phyloP scores from a whole-genome alignment of 441 rosid genomes.

The Syzygium syzygioides region DNA sequence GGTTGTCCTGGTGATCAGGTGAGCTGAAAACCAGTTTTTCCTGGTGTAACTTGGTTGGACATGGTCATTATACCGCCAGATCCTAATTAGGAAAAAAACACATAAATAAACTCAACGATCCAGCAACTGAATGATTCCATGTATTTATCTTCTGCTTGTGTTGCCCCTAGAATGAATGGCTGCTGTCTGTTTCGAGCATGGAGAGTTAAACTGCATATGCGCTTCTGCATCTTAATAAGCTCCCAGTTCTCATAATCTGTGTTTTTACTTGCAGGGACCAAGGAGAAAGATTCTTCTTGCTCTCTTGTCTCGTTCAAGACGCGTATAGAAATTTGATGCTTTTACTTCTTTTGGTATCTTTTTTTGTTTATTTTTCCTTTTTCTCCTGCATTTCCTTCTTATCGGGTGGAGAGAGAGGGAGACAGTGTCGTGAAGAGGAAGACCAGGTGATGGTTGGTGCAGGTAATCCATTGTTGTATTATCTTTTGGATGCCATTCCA shows the following conservation, averaged over 20 bases:
- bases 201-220: not conserved
- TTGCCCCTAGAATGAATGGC: not conserved
- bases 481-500: not conserved
- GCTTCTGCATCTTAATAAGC: not conserved
- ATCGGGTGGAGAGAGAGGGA: not conserved
- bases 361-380: not conserved
- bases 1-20: not conserved
- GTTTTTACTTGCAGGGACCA: not conserved
- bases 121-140: not conserved
- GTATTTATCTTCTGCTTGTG: not conserved
- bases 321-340: not conserved
- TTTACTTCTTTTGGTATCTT: not conserved
- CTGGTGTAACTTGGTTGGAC: not conserved
- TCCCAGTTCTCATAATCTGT: not conserved
- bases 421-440: not conserved
- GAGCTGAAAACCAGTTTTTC: not conserved
- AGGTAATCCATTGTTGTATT: not conserved
- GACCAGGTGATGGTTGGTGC: not conserved
- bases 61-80: not conserved
- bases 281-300: constrained; percentile 12
- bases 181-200: not conserved
- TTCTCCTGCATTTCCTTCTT: not conserved
- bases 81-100: not conserved
- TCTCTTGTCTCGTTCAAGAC: constrained; percentile 3
- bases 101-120: not conserved